phyloP scores from a whole-genome alignment of 1,284 basidiomycete genomes.

The Puccinia polysora region DNA sequence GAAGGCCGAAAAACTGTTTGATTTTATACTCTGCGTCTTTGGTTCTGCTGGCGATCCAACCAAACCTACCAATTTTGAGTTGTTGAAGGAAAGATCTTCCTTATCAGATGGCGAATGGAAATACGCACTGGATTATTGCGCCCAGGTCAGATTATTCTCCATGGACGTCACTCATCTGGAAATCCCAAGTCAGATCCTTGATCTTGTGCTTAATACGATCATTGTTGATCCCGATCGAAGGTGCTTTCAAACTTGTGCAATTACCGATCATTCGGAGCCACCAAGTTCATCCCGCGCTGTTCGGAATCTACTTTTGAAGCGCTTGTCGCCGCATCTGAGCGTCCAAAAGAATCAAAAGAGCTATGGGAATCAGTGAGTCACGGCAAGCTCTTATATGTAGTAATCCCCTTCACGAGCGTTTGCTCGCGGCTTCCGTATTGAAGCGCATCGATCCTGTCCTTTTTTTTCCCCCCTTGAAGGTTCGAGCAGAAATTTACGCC shows the following conservation, averaged over 20 bases:
- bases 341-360: conserved; percentile 59
- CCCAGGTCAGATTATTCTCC: conserved; percentile 63
- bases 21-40: conserved; percentile 46
- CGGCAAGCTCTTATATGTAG: no score
- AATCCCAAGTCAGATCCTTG: conserved; percentile 1
- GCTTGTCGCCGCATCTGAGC: conserved; percentile 62
- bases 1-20: conserved; percentile 44
- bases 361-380: conserved; percentile 62
- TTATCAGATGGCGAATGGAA: conserved; percentile 64
- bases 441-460: no score
- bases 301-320: conserved; percentile 61
- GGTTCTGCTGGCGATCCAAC: not conserved
- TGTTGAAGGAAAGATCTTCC: conserved; percentile 59
- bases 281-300: conserved; percentile 72
- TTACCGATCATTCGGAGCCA: conserved; percentile 66
- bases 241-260: conserved; percentile 62
- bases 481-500: conserved; percentile 69
- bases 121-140: conserved; percentile 65
- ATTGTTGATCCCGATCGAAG: conserved; percentile 53
- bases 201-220: not conserved
- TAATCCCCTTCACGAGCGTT: no score
- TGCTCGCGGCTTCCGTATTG: no score
- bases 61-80: conserved; percentile 59
- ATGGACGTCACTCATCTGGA: no score
- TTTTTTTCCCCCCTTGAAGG: no score